Conservation (phyloP, 164 flowering plant genomes). For the Aristolochia californica region DNA sequence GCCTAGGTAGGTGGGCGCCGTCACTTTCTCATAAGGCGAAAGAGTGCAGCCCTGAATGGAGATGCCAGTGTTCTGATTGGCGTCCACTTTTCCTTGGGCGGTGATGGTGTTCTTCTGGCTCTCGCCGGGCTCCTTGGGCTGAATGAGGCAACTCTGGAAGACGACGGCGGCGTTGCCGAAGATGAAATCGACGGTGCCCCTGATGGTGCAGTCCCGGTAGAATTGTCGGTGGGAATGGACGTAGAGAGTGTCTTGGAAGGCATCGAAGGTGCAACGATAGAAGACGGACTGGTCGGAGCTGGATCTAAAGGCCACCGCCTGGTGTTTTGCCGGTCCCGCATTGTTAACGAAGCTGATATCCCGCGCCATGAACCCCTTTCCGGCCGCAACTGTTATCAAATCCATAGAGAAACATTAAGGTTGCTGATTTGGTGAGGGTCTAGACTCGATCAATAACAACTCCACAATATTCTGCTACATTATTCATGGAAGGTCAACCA, state of each 20-base stretch:
- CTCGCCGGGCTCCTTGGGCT: conserved; percentile 50
- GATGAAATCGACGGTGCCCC: conserved; percentile 79
- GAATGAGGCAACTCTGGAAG: conserved; percentile 54
- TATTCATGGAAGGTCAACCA: too few species aligned
- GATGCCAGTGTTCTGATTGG: conserved; percentile 61
- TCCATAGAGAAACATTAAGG: too few species aligned
- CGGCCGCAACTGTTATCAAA: conserved; percentile 40
- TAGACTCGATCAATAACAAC: too few species aligned
- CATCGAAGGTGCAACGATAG: conserved; percentile 52
- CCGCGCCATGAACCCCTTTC: conserved; percentile 59
- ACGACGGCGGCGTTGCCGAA: conserved; percentile 70
- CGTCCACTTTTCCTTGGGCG: conserved; percentile 74
- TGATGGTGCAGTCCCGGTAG: conserved; percentile 59
- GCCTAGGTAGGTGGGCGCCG: conserved; percentile 55
- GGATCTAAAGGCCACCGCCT: conserved; percentile 71
- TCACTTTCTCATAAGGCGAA: conserved; percentile 21
- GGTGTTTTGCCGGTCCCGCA: conserved; percentile 68
- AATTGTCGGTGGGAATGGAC: conserved; percentile 73
- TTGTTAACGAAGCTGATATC: conserved; percentile 58
- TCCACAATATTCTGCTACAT: too few species aligned
- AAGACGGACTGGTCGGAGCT: conserved; percentile 56
- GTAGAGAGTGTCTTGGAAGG: conserved; percentile 77
- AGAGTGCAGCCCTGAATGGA: conserved; percentile 45
- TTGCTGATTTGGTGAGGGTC: too few species aligned
- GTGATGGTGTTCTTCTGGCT: conserved; percentile 68